A percentile compares a stretch with the other conserved stretches of the same genome.
phyloP scores from a whole-genome alignment of 2,329 filamentous ascomycete species.

The Lizonia empirigonia region DNA sequence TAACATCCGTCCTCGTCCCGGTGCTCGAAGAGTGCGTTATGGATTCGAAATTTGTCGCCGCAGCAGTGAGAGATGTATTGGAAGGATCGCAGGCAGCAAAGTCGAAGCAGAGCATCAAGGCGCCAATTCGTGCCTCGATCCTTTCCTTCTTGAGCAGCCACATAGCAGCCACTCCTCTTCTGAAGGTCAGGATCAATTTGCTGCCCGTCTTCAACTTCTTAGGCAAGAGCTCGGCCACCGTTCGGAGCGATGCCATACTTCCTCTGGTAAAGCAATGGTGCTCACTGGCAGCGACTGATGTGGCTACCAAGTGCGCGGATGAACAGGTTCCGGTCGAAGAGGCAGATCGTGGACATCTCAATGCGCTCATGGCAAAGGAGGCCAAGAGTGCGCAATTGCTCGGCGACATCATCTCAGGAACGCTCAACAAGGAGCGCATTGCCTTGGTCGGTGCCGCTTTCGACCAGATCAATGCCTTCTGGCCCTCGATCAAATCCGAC shows the following conservation, averaged over 20 bases:
- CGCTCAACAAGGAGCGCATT: conserved; percentile 52
- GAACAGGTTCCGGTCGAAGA: conserved; percentile 57
- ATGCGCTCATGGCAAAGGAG: conserved; percentile 61
- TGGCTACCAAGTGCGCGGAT: conserved; percentile 55
- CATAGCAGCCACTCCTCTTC: conserved; percentile 68
- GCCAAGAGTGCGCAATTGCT: conserved; percentile 63
- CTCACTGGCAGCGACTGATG: conserved; percentile 58
- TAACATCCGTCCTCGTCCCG: conserved; percentile 73
- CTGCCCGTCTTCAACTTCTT: conserved; percentile 74
- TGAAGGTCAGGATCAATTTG: conserved; percentile 71
- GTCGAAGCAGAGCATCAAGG: conserved; percentile 54
- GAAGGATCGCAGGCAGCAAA: conserved; percentile 56
- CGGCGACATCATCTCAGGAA: conserved; percentile 56
- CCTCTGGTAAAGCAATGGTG: conserved; percentile 75
- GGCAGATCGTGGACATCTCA: conserved; percentile 60
- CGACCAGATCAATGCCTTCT: conserved; percentile 71
- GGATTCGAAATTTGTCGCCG: conserved; percentile 72
- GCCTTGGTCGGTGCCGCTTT: conserved; percentile 71
- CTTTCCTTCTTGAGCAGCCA: conserved; percentile 77
- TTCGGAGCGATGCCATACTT: conserved; percentile 76
- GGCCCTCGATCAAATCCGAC: conserved; percentile 72
- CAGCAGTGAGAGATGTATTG: conserved; percentile 65
- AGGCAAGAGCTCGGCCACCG: conserved; percentile 72
- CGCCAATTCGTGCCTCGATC: conserved; percentile 67
- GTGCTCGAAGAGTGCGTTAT: conserved; percentile 84